phyloP scores from a whole-genome alignment of 1,284 basidiomycete genomes.

The Malassezia caprae region DNA sequence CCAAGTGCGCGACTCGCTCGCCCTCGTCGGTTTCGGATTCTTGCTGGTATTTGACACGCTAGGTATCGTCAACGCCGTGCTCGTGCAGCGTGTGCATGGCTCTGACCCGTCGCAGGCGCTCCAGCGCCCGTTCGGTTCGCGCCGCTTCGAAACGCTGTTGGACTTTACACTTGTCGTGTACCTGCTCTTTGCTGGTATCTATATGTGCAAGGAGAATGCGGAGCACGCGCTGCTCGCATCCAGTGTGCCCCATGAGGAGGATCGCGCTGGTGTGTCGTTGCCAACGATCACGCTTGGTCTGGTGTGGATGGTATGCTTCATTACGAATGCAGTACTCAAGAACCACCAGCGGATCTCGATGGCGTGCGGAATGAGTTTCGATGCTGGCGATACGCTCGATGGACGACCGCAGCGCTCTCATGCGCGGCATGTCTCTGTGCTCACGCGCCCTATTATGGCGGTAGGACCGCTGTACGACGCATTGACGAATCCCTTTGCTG shows the following conservation, averaged over 20 bases:
- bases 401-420: conserved; percentile 3
- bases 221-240: conserved; percentile 45
- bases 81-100: too few species aligned
- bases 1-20: conserved; percentile 74
- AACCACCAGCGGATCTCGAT: conserved; percentile 40
- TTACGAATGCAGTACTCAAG: conserved; percentile 33
- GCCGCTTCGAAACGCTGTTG: conserved; percentile 64
- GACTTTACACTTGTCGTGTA: conserved; percentile 82
- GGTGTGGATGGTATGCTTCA: conserved; percentile 24
- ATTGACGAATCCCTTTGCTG: conserved; percentile 41
- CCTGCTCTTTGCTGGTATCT: conserved; percentile 77
- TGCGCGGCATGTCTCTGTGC: conserved; percentile 23
- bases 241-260: conserved; percentile 16
- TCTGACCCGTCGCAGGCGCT: neutral
- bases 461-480: conserved; percentile 22
- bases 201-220: conserved; percentile 84
- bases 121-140: conserved; percentile 53
- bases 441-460: conserved; percentile 25
- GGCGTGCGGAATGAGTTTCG: conserved; percentile 42
- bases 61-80: conserved; percentile 27
- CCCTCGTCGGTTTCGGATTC: conserved; percentile 82
- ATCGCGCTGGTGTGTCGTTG: conserved; percentile 18
- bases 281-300: conserved; percentile 26
- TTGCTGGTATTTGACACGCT: conserved; percentile 85
- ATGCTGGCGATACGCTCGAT: conserved; percentile 20